Conservation (phyloP, 306 rosid species). For the Urtica urens region DNA sequence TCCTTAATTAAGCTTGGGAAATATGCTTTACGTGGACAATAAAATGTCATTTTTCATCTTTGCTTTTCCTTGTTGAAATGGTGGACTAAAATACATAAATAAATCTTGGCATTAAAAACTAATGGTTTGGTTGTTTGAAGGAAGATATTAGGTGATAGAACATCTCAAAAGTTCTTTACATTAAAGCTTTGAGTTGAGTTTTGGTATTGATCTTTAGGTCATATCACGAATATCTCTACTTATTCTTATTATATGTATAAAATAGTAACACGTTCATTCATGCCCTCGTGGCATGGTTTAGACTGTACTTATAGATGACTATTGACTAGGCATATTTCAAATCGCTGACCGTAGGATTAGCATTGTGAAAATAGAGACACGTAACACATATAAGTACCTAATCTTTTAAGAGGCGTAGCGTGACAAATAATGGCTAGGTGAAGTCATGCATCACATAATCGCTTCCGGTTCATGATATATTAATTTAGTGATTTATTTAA, state of each 20-base stretch:
- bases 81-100: background rate
- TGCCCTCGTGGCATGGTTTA: too few species aligned
- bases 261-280: too few species aligned
- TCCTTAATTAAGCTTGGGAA: background rate
- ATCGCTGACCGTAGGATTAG: background rate
- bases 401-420: background rate
- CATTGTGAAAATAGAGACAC: background rate
- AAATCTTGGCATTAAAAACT: background rate
- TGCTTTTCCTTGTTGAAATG: background rate
- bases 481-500: background rate
- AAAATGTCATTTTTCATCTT: background rate
- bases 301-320: too few species aligned
- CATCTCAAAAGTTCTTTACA: background rate
- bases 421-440: background rate
- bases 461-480: background rate
- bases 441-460: slow-evolving; percentile 9
- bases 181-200: background rate
- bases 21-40: slow-evolving; percentile 1
- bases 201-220: too few species aligned
- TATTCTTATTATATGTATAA: too few species aligned
- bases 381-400: background rate
- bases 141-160: background rate
- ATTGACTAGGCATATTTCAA: too few species aligned
- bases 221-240: too few species aligned
- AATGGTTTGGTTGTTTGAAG: background rate